Base-by-base conservation (phyloP, 164 flowering plant genomes). In the Macadamia tetraphylla region DNA sequence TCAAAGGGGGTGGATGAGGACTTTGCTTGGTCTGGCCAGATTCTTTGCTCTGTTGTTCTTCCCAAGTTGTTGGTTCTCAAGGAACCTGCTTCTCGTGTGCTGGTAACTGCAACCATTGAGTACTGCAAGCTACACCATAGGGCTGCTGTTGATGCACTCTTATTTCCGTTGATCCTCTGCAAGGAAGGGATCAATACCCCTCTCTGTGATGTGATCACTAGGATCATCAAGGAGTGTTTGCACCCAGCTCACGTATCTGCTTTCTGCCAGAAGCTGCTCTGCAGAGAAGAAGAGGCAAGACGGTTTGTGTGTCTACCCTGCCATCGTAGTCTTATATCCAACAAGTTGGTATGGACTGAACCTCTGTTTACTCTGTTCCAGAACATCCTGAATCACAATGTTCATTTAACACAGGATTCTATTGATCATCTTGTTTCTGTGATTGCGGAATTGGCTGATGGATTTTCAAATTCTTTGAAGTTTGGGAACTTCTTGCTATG, bases 201-300 rank as follows among this genome's bases (percentile, higher is more conserved):
- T 30, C 74, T 83, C 0, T 84, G 88, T 30, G 91, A 90, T 65
- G 78, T 84, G 23, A 55, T 89, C 42, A 70, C 89, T 9, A 84
- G 81, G 77, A 75, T 89, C 17, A 62, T 86, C 23, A 89, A 56
- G 67, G 97, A 91, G 68, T 88, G 89, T 77, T 74, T 88, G 80
- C 98, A 87, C 76, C 75, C 86, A 0, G 88, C 83, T 74, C 98
- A 90, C 75, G 88, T 82, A 70, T 84, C 94, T 31, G 82, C 92
- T 57, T 82, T 87, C 69, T 90, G 87, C 77, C 92, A 86, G 62
- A 88, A 81, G 79, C 75, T 88, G 61, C 81, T 89, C 0, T 76
- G 78, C 65, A 75, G 67, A 62, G 82, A 73, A 60, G 77, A 71
- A 18, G 78, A 67, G 23, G 75, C 31, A 23, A 74, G 58, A 80